Base-by-base conservation (phyloP, 306 rosid species). In the Carpinus fangiana region DNA sequence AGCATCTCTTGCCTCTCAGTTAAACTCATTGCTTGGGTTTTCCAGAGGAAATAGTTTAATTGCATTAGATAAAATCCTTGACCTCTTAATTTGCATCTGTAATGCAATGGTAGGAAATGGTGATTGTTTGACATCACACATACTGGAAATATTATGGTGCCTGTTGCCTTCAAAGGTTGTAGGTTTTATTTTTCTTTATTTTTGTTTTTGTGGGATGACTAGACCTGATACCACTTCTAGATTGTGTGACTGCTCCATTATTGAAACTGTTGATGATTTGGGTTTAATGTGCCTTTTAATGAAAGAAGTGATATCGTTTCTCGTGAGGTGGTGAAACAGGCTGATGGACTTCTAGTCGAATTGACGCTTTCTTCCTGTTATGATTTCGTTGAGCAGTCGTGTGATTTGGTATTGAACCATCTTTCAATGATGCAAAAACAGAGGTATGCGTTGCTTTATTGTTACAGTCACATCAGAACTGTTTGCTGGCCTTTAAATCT, bases 291-390 rank as follows among this genome's bases (percentile, higher is more conserved):
- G 11, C 1, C 48, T 23, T 36, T 34, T 41, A 2, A 41, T 17
- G 62, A 78, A 73, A 17, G 8, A 67, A 75, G 61, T 67, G 64
- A 34, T 79, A 12, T 73, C 72, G 74, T 77, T 72, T 65, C 54
- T 72, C 31, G 48, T 76, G 78, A 4, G 84, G 77, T 86, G 88
- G n/a, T 81, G 65, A 78, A 88, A 43, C 88, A 95, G 99, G 94
- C 97, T 62, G 99, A 91, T 64, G 99, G 99, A 74, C 94, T 95
- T 78, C 72, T 88, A 36, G 85, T 52, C n/a, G 99, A 95, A 84
- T 70, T 93, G 89, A 88, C 82, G 10, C 67, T 89, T 45, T 93
- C 90, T 1, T 84, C 91, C 71, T 93, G 96, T 87, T 95, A 95
- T 81, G 98, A 95, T 86, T 95, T 87, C 38, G 86, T 95, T 70